Evolutionary conservation across 1,284 basidiomycete species (phyloP), one percentile per base, ranked within the genome.

Genomic region (Meira miltonrushii): DNA sequence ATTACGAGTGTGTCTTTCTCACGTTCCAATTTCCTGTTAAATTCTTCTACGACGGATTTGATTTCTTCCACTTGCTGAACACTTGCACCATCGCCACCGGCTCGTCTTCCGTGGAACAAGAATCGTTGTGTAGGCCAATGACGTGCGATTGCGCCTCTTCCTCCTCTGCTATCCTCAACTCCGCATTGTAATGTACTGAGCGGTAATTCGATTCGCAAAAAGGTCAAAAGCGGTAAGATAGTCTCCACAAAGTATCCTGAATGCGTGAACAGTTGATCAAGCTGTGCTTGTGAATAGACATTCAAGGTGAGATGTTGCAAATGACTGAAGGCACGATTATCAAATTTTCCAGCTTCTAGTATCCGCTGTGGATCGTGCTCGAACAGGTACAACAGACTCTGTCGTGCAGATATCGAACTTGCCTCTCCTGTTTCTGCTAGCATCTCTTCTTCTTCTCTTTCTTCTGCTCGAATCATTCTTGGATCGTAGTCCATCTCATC

Each of bases 161-260:
- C 28, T 33, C 28, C 28, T 33, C 28, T 33, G 28, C 28, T 33
- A 33, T 33, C 28, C 12, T 48, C 46, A 5, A n/a, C 25, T 12
- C 12, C 25, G 12, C 17, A 48, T 25, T 48, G 46, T 12, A 48
- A 23, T 21, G 23, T 23, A 13, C 17, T 23, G 17, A 48, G 25
- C 3, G 46, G 46, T 23, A 48, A 21, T 23, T 48, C 46, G 12
- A 48, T 48, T 12, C 46, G 46, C 25, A 48, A 25, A 21, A 48
- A 48, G 5, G n/a, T 13, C 13, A 48, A 23, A 12, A 13, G 17
- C 6, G 46, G 46, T 48, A 48, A 48, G 12, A 48, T 48, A 9
- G n/a, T 25, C 6, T 12, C 6, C 5, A 48, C 46, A 48, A 48
- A 48, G 46, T 21, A 48, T 12, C 46, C 46, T 2, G 17, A 13